Evolutionary conservation across 2,329 filamentous ascomycete species (phyloP).

Genomic region (Hyphodiscus sp.): DNA sequence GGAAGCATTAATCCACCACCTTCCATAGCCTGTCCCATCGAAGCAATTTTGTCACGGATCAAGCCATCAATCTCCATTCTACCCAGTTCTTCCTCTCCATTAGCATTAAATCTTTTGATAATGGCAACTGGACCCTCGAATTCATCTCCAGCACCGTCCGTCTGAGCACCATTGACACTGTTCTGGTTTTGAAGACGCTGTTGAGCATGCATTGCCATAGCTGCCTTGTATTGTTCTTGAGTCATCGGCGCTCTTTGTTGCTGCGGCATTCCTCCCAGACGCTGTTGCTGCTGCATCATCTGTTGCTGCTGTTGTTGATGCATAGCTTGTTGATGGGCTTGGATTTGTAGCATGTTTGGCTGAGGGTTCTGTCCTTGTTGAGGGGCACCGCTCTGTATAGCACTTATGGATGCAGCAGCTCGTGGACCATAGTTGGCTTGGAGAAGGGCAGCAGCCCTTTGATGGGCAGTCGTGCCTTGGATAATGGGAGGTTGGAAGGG

Average conservation of each 20-base stretch:
- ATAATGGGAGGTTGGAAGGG: constrained; percentile 23
- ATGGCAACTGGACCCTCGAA: constrained; percentile 48
- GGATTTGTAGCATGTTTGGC: constrained; percentile 21
- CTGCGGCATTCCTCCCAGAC: constrained; percentile 2
- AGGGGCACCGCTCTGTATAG: constrained; percentile 38
- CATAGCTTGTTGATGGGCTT: constrained; percentile 27
- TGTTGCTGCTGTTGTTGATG: constrained; percentile 25
- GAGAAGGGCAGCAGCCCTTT: constrained; percentile 50
- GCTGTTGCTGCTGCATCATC: constrained; percentile 19
- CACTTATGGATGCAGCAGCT: constrained; percentile 60
- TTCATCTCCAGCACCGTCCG: constrained; percentile 64
- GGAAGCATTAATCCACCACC: constrained; percentile 72
- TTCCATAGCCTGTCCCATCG: constrained; percentile 62
- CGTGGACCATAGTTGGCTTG: constrained; percentile 54
- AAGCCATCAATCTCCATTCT: constrained; percentile 60
- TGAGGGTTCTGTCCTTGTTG: constrained; percentile 21
- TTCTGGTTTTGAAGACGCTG: constrained; percentile 31
- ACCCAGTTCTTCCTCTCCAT: constrained; percentile 51
- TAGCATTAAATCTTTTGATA: constrained; percentile 49
- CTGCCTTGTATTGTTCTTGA: constrained; percentile 17
- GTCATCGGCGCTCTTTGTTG: constrained; percentile 8
- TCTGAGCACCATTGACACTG: constrained; percentile 51
- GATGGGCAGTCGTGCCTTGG: constrained; percentile 38
- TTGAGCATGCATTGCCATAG: constrained; percentile 30
- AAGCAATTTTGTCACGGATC: constrained; percentile 62